Percentiles rank a stretch among this genome's conserved stretches.
These are phyloP conservation scores for Extremus antarcticus DNA, from an alignment of 495 filamentous ascomycete genomes.

Conservation along the genomic window DNA sequence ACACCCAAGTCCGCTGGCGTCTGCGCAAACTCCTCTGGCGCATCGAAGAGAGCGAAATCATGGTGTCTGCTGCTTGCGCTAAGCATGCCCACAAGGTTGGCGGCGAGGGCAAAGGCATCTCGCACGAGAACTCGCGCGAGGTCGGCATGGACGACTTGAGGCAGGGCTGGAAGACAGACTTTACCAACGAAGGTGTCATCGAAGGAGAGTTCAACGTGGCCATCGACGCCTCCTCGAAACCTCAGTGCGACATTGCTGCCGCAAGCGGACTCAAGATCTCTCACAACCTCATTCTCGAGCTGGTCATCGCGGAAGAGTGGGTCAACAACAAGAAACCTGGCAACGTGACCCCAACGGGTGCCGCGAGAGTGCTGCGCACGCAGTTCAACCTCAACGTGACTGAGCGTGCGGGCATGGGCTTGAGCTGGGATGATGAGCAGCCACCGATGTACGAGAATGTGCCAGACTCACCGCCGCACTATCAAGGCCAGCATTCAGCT, in stretches of 20 bases:
- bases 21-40: constrained; percentile 86
- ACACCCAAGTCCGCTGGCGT: constrained; percentile 66
- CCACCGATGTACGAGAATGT: constrained; percentile 94
- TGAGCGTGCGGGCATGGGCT: constrained; percentile 74
- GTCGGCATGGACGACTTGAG: constrained; percentile 68
- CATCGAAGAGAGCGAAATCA: constrained; percentile 74
- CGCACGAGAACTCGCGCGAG: constrained; percentile 64
- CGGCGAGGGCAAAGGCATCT: constrained; percentile 60
- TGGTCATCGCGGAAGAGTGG: constrained; percentile 91
- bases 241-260: constrained; percentile 69
- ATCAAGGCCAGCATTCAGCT: constrained; percentile 32
- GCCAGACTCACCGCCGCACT: constrained; percentile 73
- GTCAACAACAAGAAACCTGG: constrained; percentile 56
- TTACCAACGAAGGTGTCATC: constrained; percentile 38
- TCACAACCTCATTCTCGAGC: constrained; percentile 80
- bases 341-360: constrained; percentile 74
- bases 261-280: constrained; percentile 66
- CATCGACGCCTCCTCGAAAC: constrained; percentile 49
- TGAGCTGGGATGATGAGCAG: constrained; percentile 94
- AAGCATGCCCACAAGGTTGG: constrained; percentile 66
- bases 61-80: constrained; percentile 68
- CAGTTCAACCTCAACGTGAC: constrained; percentile 76
- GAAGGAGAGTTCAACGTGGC: constrained; percentile 71
- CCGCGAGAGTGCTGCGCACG: constrained; percentile 84
- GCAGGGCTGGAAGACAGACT: constrained; percentile 95